These are phyloP conservation scores for Sugiyamaella mastotermitis DNA, from an alignment of 805 yeast genomes.

Conservation along the genomic window DNA sequence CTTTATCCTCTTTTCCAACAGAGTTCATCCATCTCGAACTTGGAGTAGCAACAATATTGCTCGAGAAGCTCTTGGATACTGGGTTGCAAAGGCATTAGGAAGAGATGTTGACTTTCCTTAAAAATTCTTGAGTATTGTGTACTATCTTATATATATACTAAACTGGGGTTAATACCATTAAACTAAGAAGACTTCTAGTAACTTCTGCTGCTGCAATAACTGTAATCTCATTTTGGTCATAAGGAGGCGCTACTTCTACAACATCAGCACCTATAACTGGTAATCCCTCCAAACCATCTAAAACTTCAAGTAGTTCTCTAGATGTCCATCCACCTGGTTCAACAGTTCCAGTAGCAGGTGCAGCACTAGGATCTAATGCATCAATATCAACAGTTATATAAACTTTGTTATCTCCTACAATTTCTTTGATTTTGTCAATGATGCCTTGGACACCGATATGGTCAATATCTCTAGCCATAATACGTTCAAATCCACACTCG, in stretches of 20 bases:
- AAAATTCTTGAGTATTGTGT: no score
- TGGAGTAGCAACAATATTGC: no score
- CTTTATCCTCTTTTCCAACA: no score
- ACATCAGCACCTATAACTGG: constrained; percentile 67
- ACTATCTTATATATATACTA: no score
- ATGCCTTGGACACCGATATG: constrained; percentile 52
- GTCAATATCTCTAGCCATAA: constrained; percentile 66
- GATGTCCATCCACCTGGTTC: constrained; percentile 50
- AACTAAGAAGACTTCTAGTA: constrained; percentile 36
- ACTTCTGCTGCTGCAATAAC: constrained; percentile 56
- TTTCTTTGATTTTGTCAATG: constrained; percentile 38
- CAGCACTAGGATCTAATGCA: constrained; percentile 45
- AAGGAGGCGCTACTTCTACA: constrained; percentile 67
- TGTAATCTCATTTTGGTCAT: constrained; percentile 51
- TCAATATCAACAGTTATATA: constrained; percentile 43
- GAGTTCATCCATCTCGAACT: no score
- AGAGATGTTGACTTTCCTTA: no score
- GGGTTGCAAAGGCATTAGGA: no score
- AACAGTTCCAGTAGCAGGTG: constrained; percentile 51
- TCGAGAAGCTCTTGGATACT: no score
- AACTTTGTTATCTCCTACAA: constrained; percentile 8
- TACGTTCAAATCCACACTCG: constrained; percentile 53
- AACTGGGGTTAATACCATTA: no score
- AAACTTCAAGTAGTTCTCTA: constrained; percentile 46
- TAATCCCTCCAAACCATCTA: constrained; percentile 56